phyloP scores from a whole-genome alignment of 192 early-diverging fungal species.

The Chytriomyces hyalinus region DNA sequence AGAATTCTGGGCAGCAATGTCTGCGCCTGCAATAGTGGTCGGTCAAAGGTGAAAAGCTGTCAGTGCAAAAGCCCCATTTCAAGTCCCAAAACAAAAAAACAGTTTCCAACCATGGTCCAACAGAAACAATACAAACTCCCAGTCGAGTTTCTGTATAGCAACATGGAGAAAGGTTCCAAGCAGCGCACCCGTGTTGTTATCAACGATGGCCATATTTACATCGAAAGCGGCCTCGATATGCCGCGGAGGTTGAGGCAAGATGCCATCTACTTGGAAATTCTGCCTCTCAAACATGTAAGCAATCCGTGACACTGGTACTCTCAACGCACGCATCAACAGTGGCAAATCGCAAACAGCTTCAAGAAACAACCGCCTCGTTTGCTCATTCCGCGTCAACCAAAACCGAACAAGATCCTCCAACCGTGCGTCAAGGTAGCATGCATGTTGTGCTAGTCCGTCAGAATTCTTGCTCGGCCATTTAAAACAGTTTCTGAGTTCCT shows the following conservation, averaged over 20 bases:
- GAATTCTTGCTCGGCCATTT: background rate
- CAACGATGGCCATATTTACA: background rate
- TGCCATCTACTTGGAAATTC: background rate
- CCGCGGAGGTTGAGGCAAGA: background rate
- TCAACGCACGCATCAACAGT: background rate
- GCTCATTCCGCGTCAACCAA: background rate
- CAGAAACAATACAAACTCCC: background rate
- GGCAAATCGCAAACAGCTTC: background rate
- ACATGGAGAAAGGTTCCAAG: background rate
- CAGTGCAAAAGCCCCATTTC: background rate
- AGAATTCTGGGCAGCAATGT: background rate
- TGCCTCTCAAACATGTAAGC: background rate
- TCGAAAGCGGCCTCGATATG: background rate
- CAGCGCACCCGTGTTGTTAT: background rate
- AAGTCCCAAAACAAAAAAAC: background rate
- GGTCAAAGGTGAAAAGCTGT: background rate
- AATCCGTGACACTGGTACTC: background rate
- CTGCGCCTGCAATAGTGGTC: background rate
- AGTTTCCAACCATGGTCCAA: background rate
- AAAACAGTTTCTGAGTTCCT: background rate
- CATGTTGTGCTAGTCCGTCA: background rate
- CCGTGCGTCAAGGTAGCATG: background rate
- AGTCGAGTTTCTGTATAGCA: background rate
- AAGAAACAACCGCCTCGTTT: background rate
- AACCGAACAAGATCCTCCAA: background rate